phyloP scores from a whole-genome alignment of 2,329 filamentous ascomycete species.

The Aspergillus vadensis region DNA sequence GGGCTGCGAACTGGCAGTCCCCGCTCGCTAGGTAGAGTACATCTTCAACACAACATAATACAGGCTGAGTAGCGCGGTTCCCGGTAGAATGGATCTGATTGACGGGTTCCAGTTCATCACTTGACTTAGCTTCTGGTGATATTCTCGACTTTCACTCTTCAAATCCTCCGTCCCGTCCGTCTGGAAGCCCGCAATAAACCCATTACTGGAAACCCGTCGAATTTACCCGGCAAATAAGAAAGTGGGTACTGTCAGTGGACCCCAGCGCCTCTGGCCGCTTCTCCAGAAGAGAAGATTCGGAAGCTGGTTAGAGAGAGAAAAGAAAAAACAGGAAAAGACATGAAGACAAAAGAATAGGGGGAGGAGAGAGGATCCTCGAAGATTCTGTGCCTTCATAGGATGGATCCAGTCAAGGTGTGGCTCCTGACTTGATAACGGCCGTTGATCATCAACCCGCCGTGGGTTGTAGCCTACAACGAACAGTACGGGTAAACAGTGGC shows the following conservation, averaged over 20 bases:
- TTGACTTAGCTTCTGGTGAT: neutral
- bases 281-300: conserved; percentile 14
- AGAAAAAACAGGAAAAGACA: no score
- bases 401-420: neutral
- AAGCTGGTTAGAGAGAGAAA: neutral
- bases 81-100: neutral
- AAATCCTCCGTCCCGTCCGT: neutral
- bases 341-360: neutral
- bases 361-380: neutral
- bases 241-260: conserved; percentile 11
- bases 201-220: neutral
- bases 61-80: neutral
- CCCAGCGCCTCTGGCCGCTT: neutral
- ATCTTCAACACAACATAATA: neutral
- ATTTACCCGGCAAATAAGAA: neutral
- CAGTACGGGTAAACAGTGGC: neutral
- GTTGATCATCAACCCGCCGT: conserved; percentile 15
- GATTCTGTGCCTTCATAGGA: neutral
- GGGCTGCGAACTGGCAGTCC: neutral
- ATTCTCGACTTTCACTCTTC: neutral
- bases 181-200: conserved; percentile 1
- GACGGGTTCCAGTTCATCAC: neutral
- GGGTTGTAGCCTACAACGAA: neutral
- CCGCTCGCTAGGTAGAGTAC: neutral
- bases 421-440: conserved; percentile 14